Percentiles rank a stretch among this genome's conserved stretches.
phyloP scores from a whole-genome alignment of 2,329 filamentous ascomycete species.

The Myriosclerotinia scirpicola region DNA sequence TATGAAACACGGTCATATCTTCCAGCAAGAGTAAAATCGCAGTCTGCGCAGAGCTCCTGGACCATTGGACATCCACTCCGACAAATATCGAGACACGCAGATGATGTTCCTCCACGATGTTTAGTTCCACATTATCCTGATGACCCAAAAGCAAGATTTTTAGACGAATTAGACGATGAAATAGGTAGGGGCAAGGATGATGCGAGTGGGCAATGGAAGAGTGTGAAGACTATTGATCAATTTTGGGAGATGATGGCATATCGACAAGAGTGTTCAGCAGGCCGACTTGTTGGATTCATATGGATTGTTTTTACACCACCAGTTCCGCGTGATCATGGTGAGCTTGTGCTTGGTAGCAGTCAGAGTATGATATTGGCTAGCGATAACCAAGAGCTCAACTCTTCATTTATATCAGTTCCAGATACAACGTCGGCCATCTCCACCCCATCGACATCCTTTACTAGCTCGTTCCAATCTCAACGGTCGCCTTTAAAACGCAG shows the following conservation, averaged over 20 bases:
- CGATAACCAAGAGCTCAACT: conserved; percentile 25
- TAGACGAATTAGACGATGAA: conserved; percentile 86
- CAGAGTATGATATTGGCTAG: conserved; percentile 27
- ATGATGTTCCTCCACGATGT: conserved; percentile 73
- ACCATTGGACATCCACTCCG: conserved; percentile 72
- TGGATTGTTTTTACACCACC: conserved; percentile 74
- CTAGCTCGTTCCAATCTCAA: conserved; percentile 26
- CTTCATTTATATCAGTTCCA: conserved; percentile 5
- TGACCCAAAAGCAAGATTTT: conserved; percentile 88
- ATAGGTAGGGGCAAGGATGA: conserved; percentile 59
- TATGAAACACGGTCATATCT: conserved; percentile 79
- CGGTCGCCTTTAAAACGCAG: conserved; percentile 25
- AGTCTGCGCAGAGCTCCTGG: conserved; percentile 46
- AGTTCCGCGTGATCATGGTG: conserved; percentile 18
- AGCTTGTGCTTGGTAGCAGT: conserved; percentile 28
- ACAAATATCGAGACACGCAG: conserved; percentile 60
- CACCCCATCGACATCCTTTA: conserved; percentile 26
- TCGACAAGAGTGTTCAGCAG: conserved; percentile 91
- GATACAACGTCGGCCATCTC: conserved; percentile 30
- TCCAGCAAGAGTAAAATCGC: conserved; percentile 49
- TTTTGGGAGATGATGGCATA: conserved; percentile 99
- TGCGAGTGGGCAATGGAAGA: conserved; percentile 72
- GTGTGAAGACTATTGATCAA: conserved; percentile 77
- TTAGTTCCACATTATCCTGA: conserved; percentile 90
- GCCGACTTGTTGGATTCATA: conserved; percentile 87